Percentiles rank a stretch among this genome's conserved stretches.
phyloP scores from a whole-genome alignment of 2,329 filamentous ascomycete genomes.

The Fusarium haematococcum region DNA sequence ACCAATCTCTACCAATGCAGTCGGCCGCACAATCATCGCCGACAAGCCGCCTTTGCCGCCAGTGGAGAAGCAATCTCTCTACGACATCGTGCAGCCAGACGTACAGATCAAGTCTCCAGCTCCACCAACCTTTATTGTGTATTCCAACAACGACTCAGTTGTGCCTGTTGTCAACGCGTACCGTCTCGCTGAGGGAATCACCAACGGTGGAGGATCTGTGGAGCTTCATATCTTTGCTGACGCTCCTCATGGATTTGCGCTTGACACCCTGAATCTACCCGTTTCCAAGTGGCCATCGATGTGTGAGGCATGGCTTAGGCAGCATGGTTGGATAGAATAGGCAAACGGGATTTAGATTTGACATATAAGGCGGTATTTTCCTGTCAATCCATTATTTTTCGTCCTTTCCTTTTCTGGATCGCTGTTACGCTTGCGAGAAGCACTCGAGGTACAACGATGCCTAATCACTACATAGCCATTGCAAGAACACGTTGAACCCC shows the following conservation, averaged over 20 bases:
- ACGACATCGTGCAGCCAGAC: slow-evolving; percentile 36
- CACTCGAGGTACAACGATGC: no score
- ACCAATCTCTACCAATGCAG: slow-evolving; percentile 37
- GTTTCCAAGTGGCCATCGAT: slow-evolving; percentile 37
- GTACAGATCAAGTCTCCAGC: slow-evolving; percentile 25
- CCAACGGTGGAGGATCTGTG: slow-evolving; percentile 18
- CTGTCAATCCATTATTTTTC: background rate
- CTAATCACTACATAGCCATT: no score
- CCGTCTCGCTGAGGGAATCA: slow-evolving; percentile 31
- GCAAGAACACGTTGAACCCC: no score
- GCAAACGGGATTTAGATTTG: rapidly evolving
- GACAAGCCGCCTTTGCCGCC: slow-evolving; percentile 37
- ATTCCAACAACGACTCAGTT: slow-evolving; percentile 40
- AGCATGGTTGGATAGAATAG: slow-evolving; percentile 22
- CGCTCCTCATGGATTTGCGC: slow-evolving; percentile 37
- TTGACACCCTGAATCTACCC: slow-evolving; percentile 29
- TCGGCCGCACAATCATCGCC: slow-evolving; percentile 31
- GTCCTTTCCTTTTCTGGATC: background rate
- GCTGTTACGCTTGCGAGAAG: background rate
- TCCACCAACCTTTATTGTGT: slow-evolving; percentile 34
- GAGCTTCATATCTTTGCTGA: slow-evolving; percentile 40
- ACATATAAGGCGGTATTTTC: background rate
- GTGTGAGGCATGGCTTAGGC: slow-evolving; percentile 38
- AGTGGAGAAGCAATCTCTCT: slow-evolving; percentile 35
- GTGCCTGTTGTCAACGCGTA: slow-evolving; percentile 38